These are phyloP conservation scores for Leccinum subgranulosum DNA, from an alignment of 768 basidiomycete species.

Conservation along the genomic window DNA sequence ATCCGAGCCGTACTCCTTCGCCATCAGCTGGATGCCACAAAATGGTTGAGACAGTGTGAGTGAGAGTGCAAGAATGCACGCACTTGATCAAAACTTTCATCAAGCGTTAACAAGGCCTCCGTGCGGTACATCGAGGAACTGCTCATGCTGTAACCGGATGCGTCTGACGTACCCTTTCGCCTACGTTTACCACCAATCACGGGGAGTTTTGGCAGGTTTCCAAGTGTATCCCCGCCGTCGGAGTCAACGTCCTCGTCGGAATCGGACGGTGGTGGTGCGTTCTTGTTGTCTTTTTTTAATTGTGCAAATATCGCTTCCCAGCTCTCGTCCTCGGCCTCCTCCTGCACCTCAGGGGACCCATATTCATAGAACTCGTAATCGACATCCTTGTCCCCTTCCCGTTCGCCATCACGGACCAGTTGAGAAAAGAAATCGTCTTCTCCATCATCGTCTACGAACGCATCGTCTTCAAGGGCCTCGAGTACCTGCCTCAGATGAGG, in stretches of 20 bases:
- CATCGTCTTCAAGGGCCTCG: conserved; percentile 94
- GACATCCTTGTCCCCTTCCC: conserved; percentile 54
- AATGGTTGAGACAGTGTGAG: not conserved
- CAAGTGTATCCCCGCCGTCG: conserved; percentile 80
- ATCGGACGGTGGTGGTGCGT: conserved; percentile 27
- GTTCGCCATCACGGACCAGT: conserved; percentile 70
- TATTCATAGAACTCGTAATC: conserved; percentile 68
- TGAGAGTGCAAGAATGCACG: conserved; percentile 16
- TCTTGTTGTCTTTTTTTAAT: conserved; percentile 60
- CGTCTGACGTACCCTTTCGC: conserved; percentile 74
- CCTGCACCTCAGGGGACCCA: conserved; percentile 23
- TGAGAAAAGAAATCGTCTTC: conserved; percentile 77
- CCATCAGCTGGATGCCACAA: conserved; percentile 52
- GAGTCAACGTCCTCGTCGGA: conserved; percentile 55
- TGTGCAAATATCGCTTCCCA: conserved; percentile 83
- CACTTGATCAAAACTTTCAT: conserved; percentile 94
- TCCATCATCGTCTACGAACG: conserved; percentile 77
- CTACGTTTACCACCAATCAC: conserved; percentile 76
- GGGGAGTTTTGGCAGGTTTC: conserved; percentile 69
- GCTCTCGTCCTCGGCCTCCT: conserved; percentile 31
- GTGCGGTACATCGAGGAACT: conserved; percentile 95
- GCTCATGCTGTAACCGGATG: conserved; percentile 96
- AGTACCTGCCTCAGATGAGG: conserved; percentile 89
- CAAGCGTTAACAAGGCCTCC: conserved; percentile 81
- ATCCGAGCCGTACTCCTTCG: conserved; percentile 70